Evolutionary conservation across 192 early-diverging fungal genomes (phyloP), one percentile per base, ranked within the genome.

Genomic region (Diversispora epigaea): DNA sequence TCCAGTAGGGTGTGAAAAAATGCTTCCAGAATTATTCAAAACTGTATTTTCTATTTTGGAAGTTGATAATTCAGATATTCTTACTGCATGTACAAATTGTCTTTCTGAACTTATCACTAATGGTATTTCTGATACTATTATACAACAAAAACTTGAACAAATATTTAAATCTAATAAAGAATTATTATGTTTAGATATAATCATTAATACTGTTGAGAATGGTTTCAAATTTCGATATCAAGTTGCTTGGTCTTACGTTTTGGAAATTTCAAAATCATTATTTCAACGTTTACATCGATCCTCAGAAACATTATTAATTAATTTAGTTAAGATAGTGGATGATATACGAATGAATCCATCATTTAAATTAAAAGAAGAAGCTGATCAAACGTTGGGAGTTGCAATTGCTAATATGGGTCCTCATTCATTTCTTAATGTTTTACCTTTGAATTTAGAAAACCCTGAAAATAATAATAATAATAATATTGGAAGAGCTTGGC

Each of bases 371-470:
- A 97, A 96, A 80, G 86, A 88, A 50, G 91, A 94, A 77, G 84
- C 97, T 41, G 96, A 98, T 50, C 84, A 85, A 8, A 91, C 92
- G 1, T 79, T 99, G 32, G 89, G 91, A 14, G 88, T 89, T 0
- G 94, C 95, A 11, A 87, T 96, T 66, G 84, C 89, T 40, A 87
- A 90, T 6, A 83, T 96, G 63, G 96, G 95, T 9, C 89, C 96
- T 19, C 87, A 91, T 71, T 78, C 77, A 25, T 96, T 98, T 75
- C 80, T 94, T 64, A 64, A 81, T 21, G 79, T 91, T 6, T 79
- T 95, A 11, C 94, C 95, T 9, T 81, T 98, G 43, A 99, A 99
- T 80, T 88, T 99, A 66, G 91, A 92, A 57, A 81, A 79, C 22
- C 86, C 90, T 22, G 76, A 77, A 56, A 79, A 78, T 45, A 80